Evolutionary conservation across 352 stramenopile genomes (phyloP), one percentile per base, ranked within the genome.

Genomic region (Phytophthora pisi): DNA sequence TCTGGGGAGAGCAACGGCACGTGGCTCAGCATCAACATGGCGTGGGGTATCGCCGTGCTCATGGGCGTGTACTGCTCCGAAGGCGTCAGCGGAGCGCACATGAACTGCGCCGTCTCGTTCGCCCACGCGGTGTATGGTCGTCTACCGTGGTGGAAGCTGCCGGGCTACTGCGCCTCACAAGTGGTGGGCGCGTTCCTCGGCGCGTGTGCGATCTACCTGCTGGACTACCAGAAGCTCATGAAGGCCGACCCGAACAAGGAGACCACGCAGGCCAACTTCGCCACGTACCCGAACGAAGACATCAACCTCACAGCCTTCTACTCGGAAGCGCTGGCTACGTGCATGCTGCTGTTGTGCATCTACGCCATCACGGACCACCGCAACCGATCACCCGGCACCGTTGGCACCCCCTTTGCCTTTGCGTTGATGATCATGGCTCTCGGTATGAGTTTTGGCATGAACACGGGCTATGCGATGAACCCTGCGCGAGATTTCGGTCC

Each of bases 371-470:
- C 64, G 15, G 81, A 89, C 61, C 52, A 78, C 28, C 61, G 55
- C 42, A 91, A 91, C 70, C 64, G 68, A 11, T 78, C 80, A 1
- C 77, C 78, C 1, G 72, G 69, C 5, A 57, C 74, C 1, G 72
- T 74, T 28, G 68, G 57, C 20, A 71, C 75, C 10, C 82, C 82
- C 10, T 70, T 80, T 47, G 66, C 79, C 1, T 76, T 86, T 46
- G 78, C 75, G 23, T 26, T 88, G 23, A 73, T 91, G 43, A 78
- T 91, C 70, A 78, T 82, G 57, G 80, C 72, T 0, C 64, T 91
- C 3, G 79, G 83, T 26, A 89, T 91, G 73, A 78, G 77, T 5
- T 86, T 91, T 40, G 83, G 81, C 51, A 75, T 75, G 64, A 74
- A 74, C 58, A 79, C 67, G 2, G 68, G 73, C 1, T 81, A 78